A percentile compares a stretch with the other conserved stretches of the same genome.
phyloP scores from a whole-genome alignment of 352 stramenopile species.

The Stramenopiles sp. region DNA sequence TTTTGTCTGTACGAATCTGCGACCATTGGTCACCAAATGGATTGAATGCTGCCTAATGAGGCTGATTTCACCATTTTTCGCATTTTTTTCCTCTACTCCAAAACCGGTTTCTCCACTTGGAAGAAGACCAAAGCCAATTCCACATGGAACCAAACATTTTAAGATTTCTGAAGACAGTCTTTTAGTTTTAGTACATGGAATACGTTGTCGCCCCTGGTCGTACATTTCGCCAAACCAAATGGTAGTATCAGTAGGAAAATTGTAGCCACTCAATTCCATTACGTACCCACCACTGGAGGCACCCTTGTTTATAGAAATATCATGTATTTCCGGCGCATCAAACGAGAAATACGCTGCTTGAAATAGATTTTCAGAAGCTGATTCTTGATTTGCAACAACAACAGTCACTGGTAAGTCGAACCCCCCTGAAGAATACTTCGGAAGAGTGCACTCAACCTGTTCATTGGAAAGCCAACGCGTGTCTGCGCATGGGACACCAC shows the following conservation, averaged over 20 bases:
- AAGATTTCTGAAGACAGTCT: neutral
- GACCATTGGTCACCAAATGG: neutral
- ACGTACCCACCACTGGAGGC: neutral
- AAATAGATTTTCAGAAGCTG: neutral
- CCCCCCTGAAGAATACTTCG: neutral
- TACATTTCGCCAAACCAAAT: neutral
- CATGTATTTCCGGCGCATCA: slow-evolving; percentile 1
- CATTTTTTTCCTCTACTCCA: neutral
- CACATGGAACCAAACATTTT: neutral
- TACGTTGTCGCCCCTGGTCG: neutral
- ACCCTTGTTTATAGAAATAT: neutral
- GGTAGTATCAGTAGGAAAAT: neutral
- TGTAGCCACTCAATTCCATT: neutral
- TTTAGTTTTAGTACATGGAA: neutral
- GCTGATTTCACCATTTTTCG: neutral
- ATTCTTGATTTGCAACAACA: neutral
- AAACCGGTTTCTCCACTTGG: neutral
- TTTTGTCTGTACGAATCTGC: neutral
- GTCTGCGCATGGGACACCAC: neutral
- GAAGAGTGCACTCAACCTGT: neutral
- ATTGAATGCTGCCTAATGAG: neutral
- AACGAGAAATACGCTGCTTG: neutral
- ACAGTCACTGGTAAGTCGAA: neutral
- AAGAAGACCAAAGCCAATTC: neutral
- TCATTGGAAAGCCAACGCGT: neutral